Base-by-base conservation (phyloP, 192 early-diverging fungal genomes). In the Endogone sp. region DNA sequence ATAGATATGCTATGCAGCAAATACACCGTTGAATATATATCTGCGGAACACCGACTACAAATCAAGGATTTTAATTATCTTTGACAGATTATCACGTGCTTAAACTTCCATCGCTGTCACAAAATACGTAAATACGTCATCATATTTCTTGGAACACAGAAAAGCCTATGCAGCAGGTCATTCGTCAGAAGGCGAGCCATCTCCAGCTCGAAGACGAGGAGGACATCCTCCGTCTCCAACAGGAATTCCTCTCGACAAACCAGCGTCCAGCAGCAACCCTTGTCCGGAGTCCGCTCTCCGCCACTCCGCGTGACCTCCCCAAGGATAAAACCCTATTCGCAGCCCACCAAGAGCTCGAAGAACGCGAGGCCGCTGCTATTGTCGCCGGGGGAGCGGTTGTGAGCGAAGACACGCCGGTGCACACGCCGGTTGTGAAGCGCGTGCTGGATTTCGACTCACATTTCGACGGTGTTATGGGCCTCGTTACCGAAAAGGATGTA, bases 141-240 rank as follows among this genome's bases (percentile, higher is more conserved):
- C n/a, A n/a, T n/a, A n/a, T n/a, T n/a, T n/a, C n/a, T n/a, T n/a
- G n/a, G n/a, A n/a, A n/a, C n/a, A n/a, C n/a, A n/a, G n/a, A n/a
- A n/a, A n/a, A n/a, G n/a, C n/a, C n/a, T n/a, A n/a, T n/a, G n/a
- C n/a, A n/a, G n/a, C n/a, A n/a, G n/a, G n/a, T n/a, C n/a, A n/a
- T n/a, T n/a, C n/a, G n/a, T n/a, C n/a, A n/a, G n/a, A n/a, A n/a
- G n/a, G n/a, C n/a, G n/a, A n/a, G n/a, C n/a, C n/a, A n/a, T n/a
- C n/a, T n/a, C 55, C 55, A 11, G 55, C 55, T 23, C 22, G 74
- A 80, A 32, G 63, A 66, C 9, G 80, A 83, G 28, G 84, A 86
- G 6, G 84, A 86, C 60, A 67, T 86, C 3, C 63, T 84, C 24
- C 73, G 70, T 20, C 57, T 84, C 29, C 85, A 86, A 29, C 72